Evolutionary conservation across 495 filamentous ascomycete genomes (phyloP).

Genomic region (Barbatosphaeria neglecta): DNA sequence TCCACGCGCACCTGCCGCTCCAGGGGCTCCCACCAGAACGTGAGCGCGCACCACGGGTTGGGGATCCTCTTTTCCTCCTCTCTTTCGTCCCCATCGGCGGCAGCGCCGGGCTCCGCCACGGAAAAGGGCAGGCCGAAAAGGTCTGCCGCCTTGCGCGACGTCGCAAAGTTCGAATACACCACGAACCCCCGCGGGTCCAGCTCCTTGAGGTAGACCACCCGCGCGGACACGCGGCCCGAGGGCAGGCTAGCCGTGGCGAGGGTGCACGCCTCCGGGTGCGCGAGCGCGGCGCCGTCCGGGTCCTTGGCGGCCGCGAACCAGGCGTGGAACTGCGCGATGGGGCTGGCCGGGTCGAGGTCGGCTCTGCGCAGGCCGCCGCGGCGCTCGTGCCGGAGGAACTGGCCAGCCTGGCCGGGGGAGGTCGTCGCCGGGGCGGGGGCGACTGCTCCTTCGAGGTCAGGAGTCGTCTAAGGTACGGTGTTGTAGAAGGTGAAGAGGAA

Average conservation of each 20-base stretch:
- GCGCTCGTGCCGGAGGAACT: slow-evolving; percentile 41
- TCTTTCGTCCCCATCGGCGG: slow-evolving; percentile 4
- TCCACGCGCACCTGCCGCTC: slow-evolving; percentile 85
- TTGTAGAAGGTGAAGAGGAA: slow-evolving; percentile 1
- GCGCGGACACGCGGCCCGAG: slow-evolving; percentile 69
- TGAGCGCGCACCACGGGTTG: slow-evolving; percentile 58
- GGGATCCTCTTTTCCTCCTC: slow-evolving; percentile 11
- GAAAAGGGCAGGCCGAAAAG: slow-evolving; percentile 23
- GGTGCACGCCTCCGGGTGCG: slow-evolving; percentile 65
- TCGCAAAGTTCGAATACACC: slow-evolving; percentile 87
- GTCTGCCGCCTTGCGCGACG: slow-evolving; percentile 56
- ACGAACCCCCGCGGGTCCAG: slow-evolving; percentile 72
- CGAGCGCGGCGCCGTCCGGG: slow-evolving; percentile 44
- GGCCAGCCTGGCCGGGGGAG: slow-evolving; percentile 41
- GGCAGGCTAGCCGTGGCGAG: slow-evolving; percentile 80
- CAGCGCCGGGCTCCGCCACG: neutral
- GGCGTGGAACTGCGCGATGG: slow-evolving; percentile 70
- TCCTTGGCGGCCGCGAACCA: slow-evolving; percentile 71
- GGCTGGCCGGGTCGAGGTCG: slow-evolving; percentile 42
- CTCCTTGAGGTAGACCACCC: slow-evolving; percentile 87
- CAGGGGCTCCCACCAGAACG: slow-evolving; percentile 64
- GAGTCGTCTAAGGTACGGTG: slow-evolving; percentile 25
- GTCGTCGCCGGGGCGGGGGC: slow-evolving; percentile 18
- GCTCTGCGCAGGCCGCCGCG: slow-evolving; percentile 35
- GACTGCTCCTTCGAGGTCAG: slow-evolving; percentile 26